Evolutionary conservation across 257 asterid species (phyloP).

Genomic region (Osmanthus fragrans): DNA sequence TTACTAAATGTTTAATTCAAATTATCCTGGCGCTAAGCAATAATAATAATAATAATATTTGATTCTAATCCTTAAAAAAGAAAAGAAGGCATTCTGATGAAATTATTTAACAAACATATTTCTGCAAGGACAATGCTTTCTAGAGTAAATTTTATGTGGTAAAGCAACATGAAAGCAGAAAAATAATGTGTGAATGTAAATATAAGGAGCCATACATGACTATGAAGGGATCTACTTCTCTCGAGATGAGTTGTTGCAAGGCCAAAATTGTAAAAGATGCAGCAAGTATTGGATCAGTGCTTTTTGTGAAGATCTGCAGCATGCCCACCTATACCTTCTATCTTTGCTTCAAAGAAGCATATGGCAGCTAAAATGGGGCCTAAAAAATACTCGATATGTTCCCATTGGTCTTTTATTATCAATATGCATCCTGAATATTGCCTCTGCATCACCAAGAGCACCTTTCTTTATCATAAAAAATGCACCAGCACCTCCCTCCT

Average conservation of each 20-base stretch:
- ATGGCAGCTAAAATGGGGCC: too few relatives aligned
- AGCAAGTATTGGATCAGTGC: slow-evolving; percentile 67
- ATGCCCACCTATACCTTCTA: too few relatives aligned
- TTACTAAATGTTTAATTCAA: background rate
- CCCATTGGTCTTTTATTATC: too few relatives aligned
- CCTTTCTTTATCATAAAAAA: too few relatives aligned
- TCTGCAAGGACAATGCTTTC: too few relatives aligned
- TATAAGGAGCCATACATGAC: slow-evolving; percentile 48
- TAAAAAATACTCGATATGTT: slow-evolving; percentile 16
- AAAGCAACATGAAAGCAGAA: background rate
- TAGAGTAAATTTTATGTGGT: background rate
- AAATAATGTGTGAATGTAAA: background rate
- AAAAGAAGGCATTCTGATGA: background rate
- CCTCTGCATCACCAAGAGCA: too few relatives aligned
- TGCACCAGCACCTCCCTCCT: slow-evolving; percentile 60
- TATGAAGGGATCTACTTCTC: slow-evolving; percentile 80
- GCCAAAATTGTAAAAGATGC: slow-evolving; percentile 67
- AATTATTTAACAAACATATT: too few relatives aligned
- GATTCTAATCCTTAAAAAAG: background rate
- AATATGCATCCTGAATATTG: too few relatives aligned
- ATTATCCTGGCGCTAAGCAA: background rate
- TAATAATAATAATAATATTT: background rate
- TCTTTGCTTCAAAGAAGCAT: too few relatives aligned
- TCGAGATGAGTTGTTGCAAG: slow-evolving; percentile 70
- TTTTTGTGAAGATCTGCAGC: slow-evolving; percentile 41